Percentiles rank a stretch among this genome's conserved stretches.
phyloP scores from a whole-genome alignment of 208 protist species.

The Crithidia fasciculata region DNA sequence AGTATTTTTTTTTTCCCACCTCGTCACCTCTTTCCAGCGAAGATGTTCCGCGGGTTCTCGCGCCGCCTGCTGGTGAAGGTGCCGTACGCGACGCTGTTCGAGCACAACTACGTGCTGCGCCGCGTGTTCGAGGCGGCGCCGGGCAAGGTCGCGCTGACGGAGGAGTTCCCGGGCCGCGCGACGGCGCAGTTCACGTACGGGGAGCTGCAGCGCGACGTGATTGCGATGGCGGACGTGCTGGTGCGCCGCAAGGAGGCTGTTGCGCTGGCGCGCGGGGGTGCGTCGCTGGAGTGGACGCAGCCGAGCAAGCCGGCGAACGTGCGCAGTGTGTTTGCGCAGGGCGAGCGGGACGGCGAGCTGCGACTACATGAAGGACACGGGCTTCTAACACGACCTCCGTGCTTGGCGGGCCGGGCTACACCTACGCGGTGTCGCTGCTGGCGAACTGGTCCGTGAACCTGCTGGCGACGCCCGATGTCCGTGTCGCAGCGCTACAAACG shows the following conservation, averaged over 20 bases:
- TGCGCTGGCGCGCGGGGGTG: slow-evolving; percentile 31
- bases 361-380: slow-evolving; percentile 69
- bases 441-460: slow-evolving; percentile 79
- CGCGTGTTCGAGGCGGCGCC: slow-evolving; percentile 69
- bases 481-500: slow-evolving; percentile 65
- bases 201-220: slow-evolving; percentile 78
- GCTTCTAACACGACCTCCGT: slow-evolving; percentile 68
- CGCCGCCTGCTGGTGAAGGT: slow-evolving; percentile 10
- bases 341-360: slow-evolving; percentile 64
- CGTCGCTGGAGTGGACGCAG: slow-evolving; percentile 74
- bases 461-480: slow-evolving; percentile 80
- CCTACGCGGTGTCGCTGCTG: slow-evolving; percentile 79
- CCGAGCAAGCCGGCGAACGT: slow-evolving; percentile 49
- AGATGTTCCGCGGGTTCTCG: slow-evolving; percentile 8
- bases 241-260: slow-evolving; percentile 59
- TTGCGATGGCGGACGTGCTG: slow-evolving; percentile 67
- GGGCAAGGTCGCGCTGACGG: slow-evolving; percentile 64
- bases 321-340: slow-evolving; percentile 72
- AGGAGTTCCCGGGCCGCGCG: slow-evolving; percentile 63
- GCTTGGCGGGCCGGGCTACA: slow-evolving; percentile 67
- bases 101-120: slow-evolving; percentile 69
- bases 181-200: slow-evolving; percentile 72
- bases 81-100: slow-evolving; percentile 77
- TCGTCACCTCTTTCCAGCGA: too few species aligned
- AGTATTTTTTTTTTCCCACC: neutral